These are phyloP conservation scores for Tephrocybe sp. DNA, from an alignment of 768 basidiomycete genomes.

Conservation along the genomic window DNA sequence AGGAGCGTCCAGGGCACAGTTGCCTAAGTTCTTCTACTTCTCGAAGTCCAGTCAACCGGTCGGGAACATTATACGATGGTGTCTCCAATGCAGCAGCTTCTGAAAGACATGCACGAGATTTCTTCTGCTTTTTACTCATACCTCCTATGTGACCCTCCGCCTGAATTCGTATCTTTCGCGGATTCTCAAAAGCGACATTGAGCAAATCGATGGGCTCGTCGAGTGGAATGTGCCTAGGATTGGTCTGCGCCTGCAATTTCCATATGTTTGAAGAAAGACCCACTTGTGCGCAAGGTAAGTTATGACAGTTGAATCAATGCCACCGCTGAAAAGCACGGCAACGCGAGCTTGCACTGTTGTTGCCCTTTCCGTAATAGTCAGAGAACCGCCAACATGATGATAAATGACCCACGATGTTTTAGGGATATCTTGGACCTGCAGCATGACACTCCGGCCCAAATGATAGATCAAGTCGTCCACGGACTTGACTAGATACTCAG, in stretches of 20 bases:
- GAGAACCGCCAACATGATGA: background rate
- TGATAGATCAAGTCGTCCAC: conserved; percentile 53
- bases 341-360: conserved; percentile 51
- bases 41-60: conserved; percentile 77
- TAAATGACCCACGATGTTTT: conserved; percentile 31
- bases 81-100: conserved; percentile 17
- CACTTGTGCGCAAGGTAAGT: conserved; percentile 80
- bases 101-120: conserved; percentile 18
- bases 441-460: conserved; percentile 66
- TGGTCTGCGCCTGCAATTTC: background rate
- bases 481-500: conserved; percentile 38
- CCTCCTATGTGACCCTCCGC: conserved; percentile 45
- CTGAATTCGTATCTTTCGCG: conserved; percentile 64
- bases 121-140: conserved; percentile 44
- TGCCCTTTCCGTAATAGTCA: conserved; percentile 16
- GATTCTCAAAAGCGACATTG: conserved; percentile 95
- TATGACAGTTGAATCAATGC: conserved; percentile 88
- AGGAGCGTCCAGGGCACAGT: conserved; percentile 76
- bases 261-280: conserved; percentile 16
- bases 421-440: conserved; percentile 73
- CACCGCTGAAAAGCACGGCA: conserved; percentile 92
- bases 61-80: conserved; percentile 77
- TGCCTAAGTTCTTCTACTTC: conserved; percentile 76
- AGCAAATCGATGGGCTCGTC: conserved; percentile 89
- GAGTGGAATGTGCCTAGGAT: conserved; percentile 62